These are phyloP conservation scores for Keithomyces neogunnii DNA, from an alignment of 2,329 filamentous ascomycete genomes.

Conservation along the genomic window DNA sequence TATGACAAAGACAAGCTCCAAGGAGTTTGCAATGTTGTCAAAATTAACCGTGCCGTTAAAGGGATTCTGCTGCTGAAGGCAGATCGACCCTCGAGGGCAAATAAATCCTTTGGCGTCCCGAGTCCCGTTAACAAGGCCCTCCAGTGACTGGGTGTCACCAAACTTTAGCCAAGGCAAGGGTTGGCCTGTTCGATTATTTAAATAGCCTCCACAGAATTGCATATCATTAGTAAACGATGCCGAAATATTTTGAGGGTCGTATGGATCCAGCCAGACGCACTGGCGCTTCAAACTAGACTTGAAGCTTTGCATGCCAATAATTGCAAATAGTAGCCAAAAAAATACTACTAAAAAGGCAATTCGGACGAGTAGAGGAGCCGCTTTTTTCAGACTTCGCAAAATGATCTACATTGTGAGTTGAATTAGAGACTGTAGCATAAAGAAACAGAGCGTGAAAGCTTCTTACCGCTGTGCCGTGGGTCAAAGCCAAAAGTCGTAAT, in stretches of 20 bases:
- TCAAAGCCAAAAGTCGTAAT: constrained; percentile 79
- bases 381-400: constrained; percentile 88
- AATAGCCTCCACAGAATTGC: constrained; percentile 80
- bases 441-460: not conserved
- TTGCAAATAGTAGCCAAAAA: constrained; percentile 96
- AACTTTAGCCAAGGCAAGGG: constrained; percentile 59
- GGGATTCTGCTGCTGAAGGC: constrained; percentile 71
- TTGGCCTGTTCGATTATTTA: constrained; percentile 50
- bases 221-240: constrained; percentile 54
- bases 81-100: constrained; percentile 76
- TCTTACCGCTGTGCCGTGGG: constrained; percentile 81
- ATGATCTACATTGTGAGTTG: constrained; percentile 56
- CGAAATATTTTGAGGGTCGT: constrained; percentile 43
- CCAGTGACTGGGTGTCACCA: constrained; percentile 24
- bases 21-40: constrained; percentile 85
- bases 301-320: constrained; percentile 94
- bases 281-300: constrained; percentile 71
- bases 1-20: constrained; percentile 93
- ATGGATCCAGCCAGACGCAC: constrained; percentile 68
- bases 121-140: constrained; percentile 42
- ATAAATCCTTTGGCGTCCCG: constrained; percentile 70
- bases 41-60: constrained; percentile 84
- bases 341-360: constrained; percentile 92
- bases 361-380: constrained; percentile 81
- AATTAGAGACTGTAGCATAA: not conserved